A percentile compares a stretch with the other conserved stretches of the same genome.
Evolutionary conservation across 2,329 filamentous ascomycete species (phyloP).

Genomic region (Colletotrichum sp.): DNA sequence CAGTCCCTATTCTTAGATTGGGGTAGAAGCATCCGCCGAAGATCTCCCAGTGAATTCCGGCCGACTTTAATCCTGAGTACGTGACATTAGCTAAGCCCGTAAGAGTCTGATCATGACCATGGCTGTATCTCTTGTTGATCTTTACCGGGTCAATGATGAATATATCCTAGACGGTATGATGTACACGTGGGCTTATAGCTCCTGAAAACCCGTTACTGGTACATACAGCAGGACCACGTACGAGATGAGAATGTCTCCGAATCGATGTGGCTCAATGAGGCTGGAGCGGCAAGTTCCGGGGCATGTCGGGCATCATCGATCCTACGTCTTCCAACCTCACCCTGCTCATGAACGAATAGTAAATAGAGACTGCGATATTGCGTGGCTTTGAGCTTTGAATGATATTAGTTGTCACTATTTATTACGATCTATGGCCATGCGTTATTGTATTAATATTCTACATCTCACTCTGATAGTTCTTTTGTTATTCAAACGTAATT

Average conservation of each 20-base stretch:
- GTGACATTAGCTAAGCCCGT: not conserved
- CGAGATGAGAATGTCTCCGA: not conserved
- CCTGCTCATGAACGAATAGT: not conserved
- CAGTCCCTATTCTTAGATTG: not conserved
- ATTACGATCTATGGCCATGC: too few relatives aligned
- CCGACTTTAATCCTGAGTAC: not conserved
- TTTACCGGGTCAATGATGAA: not conserved
- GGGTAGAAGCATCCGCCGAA: not conserved
- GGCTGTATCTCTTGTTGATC: not conserved
- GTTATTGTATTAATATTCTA: too few relatives aligned
- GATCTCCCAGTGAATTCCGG: not conserved
- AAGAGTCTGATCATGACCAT: not conserved
- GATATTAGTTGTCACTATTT: not conserved
- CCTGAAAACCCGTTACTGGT: accelerated
- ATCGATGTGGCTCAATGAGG: not conserved
- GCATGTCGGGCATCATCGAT: accelerated
- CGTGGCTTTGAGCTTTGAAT: not conserved
- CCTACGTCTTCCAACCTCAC: not conserved
- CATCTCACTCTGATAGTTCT: too few relatives aligned
- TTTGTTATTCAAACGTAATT: too few relatives aligned
- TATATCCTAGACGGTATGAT: not conserved
- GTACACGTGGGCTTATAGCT: not conserved
- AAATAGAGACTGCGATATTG: not conserved
- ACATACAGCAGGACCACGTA: not conserved
- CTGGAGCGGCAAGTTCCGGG: not conserved